Percentiles rank a stretch among this genome's conserved stretches.
phyloP scores from a whole-genome alignment of 306 rosid species.

The Purshia tridentata region DNA sequence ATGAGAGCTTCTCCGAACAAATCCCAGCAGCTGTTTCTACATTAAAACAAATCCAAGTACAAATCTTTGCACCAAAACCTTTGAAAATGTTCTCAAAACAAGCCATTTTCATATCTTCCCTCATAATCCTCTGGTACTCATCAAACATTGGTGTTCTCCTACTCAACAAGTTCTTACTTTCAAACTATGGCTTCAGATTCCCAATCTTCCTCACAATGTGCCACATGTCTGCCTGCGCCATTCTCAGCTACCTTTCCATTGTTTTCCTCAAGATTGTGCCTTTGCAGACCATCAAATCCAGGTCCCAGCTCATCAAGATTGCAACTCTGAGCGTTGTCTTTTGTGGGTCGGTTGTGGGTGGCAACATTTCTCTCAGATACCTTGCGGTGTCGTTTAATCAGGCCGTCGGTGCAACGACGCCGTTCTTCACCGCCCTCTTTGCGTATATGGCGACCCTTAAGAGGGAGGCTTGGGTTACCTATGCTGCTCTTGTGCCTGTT shows the following conservation, averaged over 20 bases:
- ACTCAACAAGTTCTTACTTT: constrained; percentile 84
- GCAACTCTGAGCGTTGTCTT: constrained; percentile 80
- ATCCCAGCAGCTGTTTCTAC: constrained; percentile 26
- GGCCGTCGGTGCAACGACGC: constrained; percentile 97
- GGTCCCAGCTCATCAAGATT: constrained; percentile 81
- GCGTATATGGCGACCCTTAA: constrained; percentile 82
- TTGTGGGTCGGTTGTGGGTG: constrained; percentile 94
- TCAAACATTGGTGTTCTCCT: constrained; percentile 95
- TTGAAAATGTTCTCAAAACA: constrained; percentile 44
- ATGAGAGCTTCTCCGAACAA: constrained; percentile 29
- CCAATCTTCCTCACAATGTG: constrained; percentile 99
- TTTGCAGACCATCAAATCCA: constrained; percentile 76
- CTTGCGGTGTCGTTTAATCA: constrained; percentile 94
- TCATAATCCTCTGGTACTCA: constrained; percentile 74
- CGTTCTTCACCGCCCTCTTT: constrained; percentile 89
- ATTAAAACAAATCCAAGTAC: neutral
- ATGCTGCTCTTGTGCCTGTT: constrained; percentile 95
- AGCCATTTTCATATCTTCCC: constrained; percentile 56
- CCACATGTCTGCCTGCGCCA: constrained; percentile 92
- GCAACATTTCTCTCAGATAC: constrained; percentile 84
- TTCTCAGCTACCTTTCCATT: constrained; percentile 88
- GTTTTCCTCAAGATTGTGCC: constrained; percentile 80
- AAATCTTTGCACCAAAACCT: neutral
- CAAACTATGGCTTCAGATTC: constrained; percentile 83
- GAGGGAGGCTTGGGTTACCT: constrained; percentile 94